Evolutionary conservation across 345 rosid genomes (phyloP), one percentile per base, ranked within the genome.

Genomic region (Toxicodendron radicans): DNA sequence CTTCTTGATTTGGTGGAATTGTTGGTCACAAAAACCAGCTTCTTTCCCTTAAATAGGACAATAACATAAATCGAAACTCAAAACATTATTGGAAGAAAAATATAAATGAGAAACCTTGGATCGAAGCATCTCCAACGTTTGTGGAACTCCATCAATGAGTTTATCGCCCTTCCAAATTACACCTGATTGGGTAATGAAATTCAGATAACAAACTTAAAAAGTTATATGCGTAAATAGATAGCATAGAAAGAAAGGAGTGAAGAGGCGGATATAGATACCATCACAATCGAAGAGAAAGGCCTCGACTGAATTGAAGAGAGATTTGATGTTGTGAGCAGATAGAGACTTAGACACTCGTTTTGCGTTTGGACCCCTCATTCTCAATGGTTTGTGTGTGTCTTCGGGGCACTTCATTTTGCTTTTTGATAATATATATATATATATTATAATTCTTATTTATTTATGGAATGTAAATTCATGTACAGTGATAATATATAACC

Each of bases 161-260:
- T 76, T 86, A 49, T 91, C 92, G 21, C 97, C 97, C 79, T 85
- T 95, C 98, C 98, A 93, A 54, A 95, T 93, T n/a, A 95, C 99
- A 66, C 98, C 96, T 95, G 77, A 56, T 58, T 17, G 20, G 23
- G 20, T 2, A 45, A 59, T n/a, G 14, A 16, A 53, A 53, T 13
- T 30, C 32, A 48, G 0, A n/a, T 0, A 45, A 12, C 7, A 68
- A 20, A 18, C 10, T 4, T 38, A 54, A 10, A n/a, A 11, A 10
- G 66, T 66, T 43, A 14, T 4, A 21, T 32, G 3, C 9, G n/a
- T n/a, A n/a, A n/a, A 23, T 1, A 17, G 1, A 64, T 1, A 41
- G 3, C 7, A 6, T 10, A 62, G 48, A 23, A 63, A 51, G 10
- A 32, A 52, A 56, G 24, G 3, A 1, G 12, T 13, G 24, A 46